Evolutionary conservation across 768 basidiomycete genomes (phyloP), one percentile per base, ranked within the genome.

Genomic region (Neoboletus magnificus): DNA sequence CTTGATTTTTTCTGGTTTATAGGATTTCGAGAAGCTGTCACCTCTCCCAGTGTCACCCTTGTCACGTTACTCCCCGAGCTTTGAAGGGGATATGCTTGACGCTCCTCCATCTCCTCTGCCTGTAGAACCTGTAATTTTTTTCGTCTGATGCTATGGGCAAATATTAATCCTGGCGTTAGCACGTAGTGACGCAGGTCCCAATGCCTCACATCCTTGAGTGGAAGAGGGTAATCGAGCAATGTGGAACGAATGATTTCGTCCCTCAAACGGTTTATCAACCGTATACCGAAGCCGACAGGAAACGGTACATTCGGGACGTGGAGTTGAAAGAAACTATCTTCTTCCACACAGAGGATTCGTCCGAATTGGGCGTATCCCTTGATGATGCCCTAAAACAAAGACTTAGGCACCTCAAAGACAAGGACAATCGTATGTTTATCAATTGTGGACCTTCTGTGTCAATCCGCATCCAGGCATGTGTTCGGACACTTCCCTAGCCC

Each of bases 391-490:
- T 89, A 52, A 84, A 77, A 65, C 81, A 79, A 54, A 79, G 78
- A 50, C 82, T 85, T 43, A 78, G 77, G 63, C 73, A 78, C 39
- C 75, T 91, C 32, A 66, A 67, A 20, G 74, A 77, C 55, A 82
- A 82, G 30, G 87, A 89, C 39, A 81, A 85, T 56, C 74, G 74
- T 5, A 87, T 91, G 66, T 90, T 91, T 59, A 75, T 81, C 62
- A 77, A 83, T 5, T 82, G 89, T 41, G 89, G 89, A 4, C 89
- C 89, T 9, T 89, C 87, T 40, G 86, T 91, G 35, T 91, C 89
- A 2, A 87, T 91, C 55, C 81, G 89, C 30, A 74, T 91, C 25
- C 86, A 89, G 77, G 89, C 85, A 61, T 62, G 80, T 59, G 41
- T 39, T 23, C 48, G 16, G 45, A 12, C 12, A 33, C 51, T 35